phyloP scores from a whole-genome alignment of 768 basidiomycete genomes.

The Agrocybe praecox region DNA sequence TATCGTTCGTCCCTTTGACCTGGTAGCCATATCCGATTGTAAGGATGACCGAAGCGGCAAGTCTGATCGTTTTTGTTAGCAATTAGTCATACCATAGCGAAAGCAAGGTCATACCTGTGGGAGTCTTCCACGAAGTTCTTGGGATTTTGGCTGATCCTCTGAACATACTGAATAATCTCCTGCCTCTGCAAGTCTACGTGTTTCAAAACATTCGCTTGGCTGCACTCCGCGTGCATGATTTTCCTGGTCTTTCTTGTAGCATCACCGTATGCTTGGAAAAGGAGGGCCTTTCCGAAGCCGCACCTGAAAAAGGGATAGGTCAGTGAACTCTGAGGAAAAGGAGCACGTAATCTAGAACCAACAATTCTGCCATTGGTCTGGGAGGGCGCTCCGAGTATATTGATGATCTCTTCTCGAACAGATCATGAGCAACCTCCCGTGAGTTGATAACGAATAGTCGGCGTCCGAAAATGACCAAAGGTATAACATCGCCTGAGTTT shows the following conservation, averaged over 20 bases:
- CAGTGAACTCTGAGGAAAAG: not conserved
- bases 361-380: conserved; percentile 3
- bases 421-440: not conserved
- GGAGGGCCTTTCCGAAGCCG: not conserved
- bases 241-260: conserved; percentile 1
- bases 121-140: not conserved
- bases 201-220: not conserved
- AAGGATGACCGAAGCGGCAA: conserved; percentile 29
- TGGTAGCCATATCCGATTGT: conserved; percentile 39
- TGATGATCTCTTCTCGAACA: conserved; percentile 6
- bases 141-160: not conserved
- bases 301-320: not conserved
- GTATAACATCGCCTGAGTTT: not conserved
- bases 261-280: not conserved
- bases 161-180: not conserved
- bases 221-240: not conserved
- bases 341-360: not conserved
- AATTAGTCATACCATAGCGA: too few relatives aligned
- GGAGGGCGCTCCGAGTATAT: conserved; percentile 8
- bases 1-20: conserved; percentile 28
- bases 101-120: not conserved
- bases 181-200: not conserved
- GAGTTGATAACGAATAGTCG: conserved; percentile 3
- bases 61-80: not conserved
- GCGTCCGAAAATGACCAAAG: not conserved